Evolutionary conservation across 768 basidiomycete species (phyloP).

Genomic region (Dentipellis fragilis): DNA sequence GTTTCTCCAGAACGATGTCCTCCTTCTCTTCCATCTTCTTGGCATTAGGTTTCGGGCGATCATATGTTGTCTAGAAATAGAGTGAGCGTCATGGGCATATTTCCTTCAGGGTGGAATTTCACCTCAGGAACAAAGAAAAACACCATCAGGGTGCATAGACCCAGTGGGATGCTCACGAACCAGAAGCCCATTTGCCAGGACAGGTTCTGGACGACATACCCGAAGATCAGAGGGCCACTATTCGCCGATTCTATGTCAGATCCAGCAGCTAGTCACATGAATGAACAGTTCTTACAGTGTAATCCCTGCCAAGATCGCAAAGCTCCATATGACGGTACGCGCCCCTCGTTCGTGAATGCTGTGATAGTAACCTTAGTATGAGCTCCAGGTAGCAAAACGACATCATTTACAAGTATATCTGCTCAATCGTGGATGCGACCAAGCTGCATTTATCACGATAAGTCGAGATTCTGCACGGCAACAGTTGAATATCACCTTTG

Average conservation of each 20-base stretch:
- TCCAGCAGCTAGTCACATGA: not conserved
- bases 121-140: constrained; percentile 38
- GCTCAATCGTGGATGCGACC: constrained; percentile 33
- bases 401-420: constrained; percentile 27
- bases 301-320: constrained; percentile 33
- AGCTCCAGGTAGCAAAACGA: not conserved
- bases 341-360: constrained; percentile 35
- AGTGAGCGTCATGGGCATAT: not conserved
- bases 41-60: constrained; percentile 5
- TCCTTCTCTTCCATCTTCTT: not conserved
- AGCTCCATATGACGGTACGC: constrained; percentile 34
- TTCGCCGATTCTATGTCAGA: too few species aligned
- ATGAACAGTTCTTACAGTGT: constrained; percentile 26
- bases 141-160: constrained; percentile 25
- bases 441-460: constrained; percentile 16
- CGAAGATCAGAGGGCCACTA: constrained; percentile 34
- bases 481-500: constrained; percentile 22
- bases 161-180: constrained; percentile 35
- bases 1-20: not conserved
- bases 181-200: constrained; percentile 38
- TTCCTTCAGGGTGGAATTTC: not conserved
- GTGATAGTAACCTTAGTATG: not conserved
- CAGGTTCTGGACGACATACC: constrained; percentile 34
- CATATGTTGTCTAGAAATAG: constrained; percentile 24
- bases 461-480: not conserved